A percentile compares a stretch with the other conserved stretches of the same genome.
phyloP scores from a whole-genome alignment of 192 early-diverging fungal species.

The Gigaspora rosea region DNA sequence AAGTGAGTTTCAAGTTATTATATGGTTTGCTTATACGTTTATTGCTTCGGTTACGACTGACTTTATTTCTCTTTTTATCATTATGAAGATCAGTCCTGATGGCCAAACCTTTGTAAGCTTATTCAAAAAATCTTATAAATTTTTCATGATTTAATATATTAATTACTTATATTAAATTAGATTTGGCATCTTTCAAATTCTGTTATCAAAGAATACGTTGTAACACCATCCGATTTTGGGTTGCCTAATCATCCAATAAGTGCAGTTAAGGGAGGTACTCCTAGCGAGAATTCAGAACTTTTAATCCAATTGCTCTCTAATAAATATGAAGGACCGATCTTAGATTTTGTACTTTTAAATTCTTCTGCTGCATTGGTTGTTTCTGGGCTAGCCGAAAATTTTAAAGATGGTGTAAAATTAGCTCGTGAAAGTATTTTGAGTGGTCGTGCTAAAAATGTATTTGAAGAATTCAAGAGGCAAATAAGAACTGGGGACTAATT shows the following conservation, averaged over 20 bases:
- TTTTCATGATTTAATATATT: too few relatives aligned
- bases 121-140: neutral
- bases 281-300: slow-evolving; percentile 72
- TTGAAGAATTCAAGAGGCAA: slow-evolving; percentile 61
- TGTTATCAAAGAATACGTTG: slow-evolving; percentile 60
- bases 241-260: slow-evolving; percentile 71
- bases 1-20: slow-evolving; percentile 47
- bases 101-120: slow-evolving; percentile 76
- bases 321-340: slow-evolving; percentile 59
- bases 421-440: slow-evolving; percentile 73
- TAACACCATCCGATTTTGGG: slow-evolving; percentile 90
- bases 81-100: slow-evolving; percentile 76
- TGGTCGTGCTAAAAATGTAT: slow-evolving; percentile 63
- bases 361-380: slow-evolving; percentile 84
- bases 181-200: slow-evolving; percentile 76
- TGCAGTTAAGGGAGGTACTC: slow-evolving; percentile 68
- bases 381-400: slow-evolving; percentile 68
- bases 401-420: slow-evolving; percentile 75
- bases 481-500: neutral
- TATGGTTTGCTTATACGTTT: too few relatives aligned
- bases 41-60: neutral
- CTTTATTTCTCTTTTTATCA: neutral
- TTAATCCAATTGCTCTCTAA: slow-evolving; percentile 71
- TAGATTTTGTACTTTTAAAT: slow-evolving; percentile 94
- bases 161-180: slow-evolving; percentile 29